phyloP scores from a whole-genome alignment of 2,329 filamentous ascomycete genomes.

The Xylariaceae sp. region DNA sequence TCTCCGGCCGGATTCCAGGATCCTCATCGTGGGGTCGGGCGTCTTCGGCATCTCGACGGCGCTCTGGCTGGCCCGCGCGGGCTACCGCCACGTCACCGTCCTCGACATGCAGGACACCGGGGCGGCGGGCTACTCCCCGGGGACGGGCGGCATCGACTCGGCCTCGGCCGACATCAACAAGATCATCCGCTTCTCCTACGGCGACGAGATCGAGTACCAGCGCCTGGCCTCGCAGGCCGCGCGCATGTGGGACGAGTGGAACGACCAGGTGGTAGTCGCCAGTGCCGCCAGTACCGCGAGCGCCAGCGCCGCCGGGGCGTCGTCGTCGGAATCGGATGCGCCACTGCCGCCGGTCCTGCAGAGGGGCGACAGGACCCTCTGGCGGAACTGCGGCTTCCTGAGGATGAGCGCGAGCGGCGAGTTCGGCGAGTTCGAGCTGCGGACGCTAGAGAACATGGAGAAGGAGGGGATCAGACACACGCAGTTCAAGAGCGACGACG shows the following conservation, averaged over 20 bases:
- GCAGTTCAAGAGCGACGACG: slow-evolving; percentile 18
- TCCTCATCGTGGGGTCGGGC: slow-evolving; percentile 34
- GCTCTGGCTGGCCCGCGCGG: slow-evolving; percentile 33
- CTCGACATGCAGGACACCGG: slow-evolving; percentile 40
- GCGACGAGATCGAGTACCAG: slow-evolving; percentile 37
- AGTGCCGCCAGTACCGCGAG: too few relatives aligned
- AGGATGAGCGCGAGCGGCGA: slow-evolving; percentile 15
- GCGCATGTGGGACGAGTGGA: slow-evolving; percentile 36
- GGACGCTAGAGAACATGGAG: slow-evolving; percentile 18
- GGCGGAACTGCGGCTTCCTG: slow-evolving; percentile 20
- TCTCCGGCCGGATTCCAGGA: slow-evolving; percentile 13
- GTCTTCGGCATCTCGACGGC: slow-evolving; percentile 35
- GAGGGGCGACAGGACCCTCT: slow-evolving; percentile 12
- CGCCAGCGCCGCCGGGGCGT: background rate
- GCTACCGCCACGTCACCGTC: slow-evolving; percentile 39
- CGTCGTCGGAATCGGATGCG: slow-evolving; percentile 1
- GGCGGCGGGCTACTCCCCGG: slow-evolving; percentile 31
- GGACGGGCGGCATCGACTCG: slow-evolving; percentile 26
- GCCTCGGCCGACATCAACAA: slow-evolving; percentile 34
- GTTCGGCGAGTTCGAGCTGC: slow-evolving; percentile 14
- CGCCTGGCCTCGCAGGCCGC: slow-evolving; percentile 35
- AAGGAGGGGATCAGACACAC: slow-evolving; percentile 17
- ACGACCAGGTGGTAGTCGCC: slow-evolving; percentile 26
- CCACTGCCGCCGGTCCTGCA: slow-evolving; percentile 11
- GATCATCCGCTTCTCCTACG: slow-evolving; percentile 35